Conservation (phyloP, 148 eudicot species). For the Rhododendron simsii region DNA sequence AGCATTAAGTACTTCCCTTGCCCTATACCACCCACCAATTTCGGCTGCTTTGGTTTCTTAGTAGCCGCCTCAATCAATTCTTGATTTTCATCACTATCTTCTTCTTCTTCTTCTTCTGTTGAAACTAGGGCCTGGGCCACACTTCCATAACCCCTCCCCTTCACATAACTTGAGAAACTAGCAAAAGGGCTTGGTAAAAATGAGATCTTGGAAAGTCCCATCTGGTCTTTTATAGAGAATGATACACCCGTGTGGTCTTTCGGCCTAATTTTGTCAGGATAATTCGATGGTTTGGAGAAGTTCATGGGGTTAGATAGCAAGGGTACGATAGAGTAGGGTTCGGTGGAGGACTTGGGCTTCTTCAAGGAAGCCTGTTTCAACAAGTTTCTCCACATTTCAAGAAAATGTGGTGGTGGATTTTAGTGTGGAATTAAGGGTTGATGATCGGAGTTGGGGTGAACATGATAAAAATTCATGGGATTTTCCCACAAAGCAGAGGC, state of each 20-base stretch:
- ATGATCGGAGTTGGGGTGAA: not conserved
- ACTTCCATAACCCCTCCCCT: slow-evolving; percentile 37
- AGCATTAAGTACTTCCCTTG: slow-evolving; percentile 48
- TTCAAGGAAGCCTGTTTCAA: slow-evolving; percentile 27
- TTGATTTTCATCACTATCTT: slow-evolving; percentile 61
- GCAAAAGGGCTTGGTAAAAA: slow-evolving; percentile 25
- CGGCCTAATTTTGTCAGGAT: slow-evolving; percentile 5
- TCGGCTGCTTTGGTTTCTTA: slow-evolving; percentile 27
- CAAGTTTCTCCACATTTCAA: slow-evolving; percentile 44
- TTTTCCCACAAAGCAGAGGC: not conserved
- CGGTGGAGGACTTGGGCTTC: slow-evolving; percentile 20
- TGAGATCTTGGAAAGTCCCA: slow-evolving; percentile 17
- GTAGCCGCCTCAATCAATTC: slow-evolving; percentile 42
- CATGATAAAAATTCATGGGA: not conserved
- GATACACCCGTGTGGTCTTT: slow-evolving; percentile 14
- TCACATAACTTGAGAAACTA: slow-evolving; percentile 14
- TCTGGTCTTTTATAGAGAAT: not conserved
- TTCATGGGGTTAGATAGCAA: not conserved
- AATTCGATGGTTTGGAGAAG: not conserved
- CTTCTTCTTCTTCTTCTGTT: slow-evolving; percentile 59
- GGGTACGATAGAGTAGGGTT: slow-evolving; percentile 3
- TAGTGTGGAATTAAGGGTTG: not conserved
- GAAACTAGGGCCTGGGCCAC: slow-evolving; percentile 64
- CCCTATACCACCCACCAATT: slow-evolving; percentile 49
- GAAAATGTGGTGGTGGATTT: not conserved